These are phyloP conservation scores for Auricularia sp. DNA, from an alignment of 768 basidiomycete genomes.

Conservation along the genomic window DNA sequence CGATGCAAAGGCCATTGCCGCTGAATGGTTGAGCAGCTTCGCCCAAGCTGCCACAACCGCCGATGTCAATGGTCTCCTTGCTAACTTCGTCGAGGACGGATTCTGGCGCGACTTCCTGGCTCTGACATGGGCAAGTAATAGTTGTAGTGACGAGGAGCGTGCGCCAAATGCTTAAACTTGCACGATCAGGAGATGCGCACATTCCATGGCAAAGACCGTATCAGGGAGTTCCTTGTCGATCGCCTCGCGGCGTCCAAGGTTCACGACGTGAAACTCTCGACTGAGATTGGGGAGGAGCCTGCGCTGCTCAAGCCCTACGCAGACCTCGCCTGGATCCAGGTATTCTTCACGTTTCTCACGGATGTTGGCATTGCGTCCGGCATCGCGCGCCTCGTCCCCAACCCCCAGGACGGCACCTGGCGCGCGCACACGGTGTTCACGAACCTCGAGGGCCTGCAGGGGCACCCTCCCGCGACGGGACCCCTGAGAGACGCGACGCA, in stretches of 20 bases:
- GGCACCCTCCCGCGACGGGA: slow-evolving; percentile 39
- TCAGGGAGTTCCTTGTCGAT: slow-evolving; percentile 36
- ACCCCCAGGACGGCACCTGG: slow-evolving; percentile 34
- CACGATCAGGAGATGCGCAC: slow-evolving; percentile 34
- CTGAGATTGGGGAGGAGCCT: slow-evolving; percentile 8
- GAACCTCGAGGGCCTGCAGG: slow-evolving; percentile 45
- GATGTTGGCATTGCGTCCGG: slow-evolving; percentile 41
- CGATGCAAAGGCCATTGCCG: slow-evolving; percentile 20
- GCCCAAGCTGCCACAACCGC: slow-evolving; percentile 4
- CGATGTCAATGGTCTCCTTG: slow-evolving; percentile 19
- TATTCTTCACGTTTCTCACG: slow-evolving; percentile 44
- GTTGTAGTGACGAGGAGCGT: not conserved
- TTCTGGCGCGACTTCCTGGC: slow-evolving; percentile 55
- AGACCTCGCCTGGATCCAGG: slow-evolving; percentile 47
- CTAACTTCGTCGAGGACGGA: slow-evolving; percentile 23
- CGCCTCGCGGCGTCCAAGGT: slow-evolving; percentile 23
- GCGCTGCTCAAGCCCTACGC: slow-evolving; percentile 13
- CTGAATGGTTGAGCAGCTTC: slow-evolving; percentile 21
- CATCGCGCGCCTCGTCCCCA: slow-evolving; percentile 44
- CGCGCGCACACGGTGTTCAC: slow-evolving; percentile 52
- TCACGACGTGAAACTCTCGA: slow-evolving; percentile 5
- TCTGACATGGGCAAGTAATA: slow-evolving; percentile 37
- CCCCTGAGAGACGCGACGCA: slow-evolving; percentile 30
- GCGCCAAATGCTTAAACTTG: not conserved
- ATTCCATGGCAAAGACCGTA: slow-evolving; percentile 32